A percentile compares a stretch with the other conserved stretches of the same genome.
phyloP scores from a whole-genome alignment of 176 grass and related monocot species.

The Themeda triandra region DNA sequence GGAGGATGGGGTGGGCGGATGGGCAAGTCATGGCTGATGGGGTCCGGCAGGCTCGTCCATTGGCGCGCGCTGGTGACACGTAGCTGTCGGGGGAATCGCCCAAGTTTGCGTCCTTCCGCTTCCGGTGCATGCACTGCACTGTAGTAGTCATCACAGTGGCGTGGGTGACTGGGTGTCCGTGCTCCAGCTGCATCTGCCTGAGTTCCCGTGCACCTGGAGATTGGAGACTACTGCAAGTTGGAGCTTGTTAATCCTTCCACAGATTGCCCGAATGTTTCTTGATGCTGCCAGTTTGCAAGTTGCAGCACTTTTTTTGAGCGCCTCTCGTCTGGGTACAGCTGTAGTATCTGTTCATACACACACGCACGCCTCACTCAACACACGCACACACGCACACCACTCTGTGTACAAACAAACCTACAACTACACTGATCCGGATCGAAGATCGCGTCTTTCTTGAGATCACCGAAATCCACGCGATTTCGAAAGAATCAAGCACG shows the following conservation, averaged over 20 bases:
- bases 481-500: too few relatives aligned
- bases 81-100: neutral
- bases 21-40: neutral
- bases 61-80: constrained; percentile 43
- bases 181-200: too few relatives aligned
- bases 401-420: too few relatives aligned
- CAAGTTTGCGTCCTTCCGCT: neutral
- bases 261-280: neutral
- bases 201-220: neutral
- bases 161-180: neutral
- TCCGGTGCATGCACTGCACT: neutral
- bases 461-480: too few relatives aligned
- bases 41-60: neutral
- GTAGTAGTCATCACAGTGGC: too few relatives aligned
- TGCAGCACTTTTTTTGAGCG: too few relatives aligned
- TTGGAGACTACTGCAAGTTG: neutral
- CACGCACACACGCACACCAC: too few relatives aligned
- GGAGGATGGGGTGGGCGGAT: neutral
- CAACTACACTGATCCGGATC: too few relatives aligned
- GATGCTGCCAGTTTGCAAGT: neutral
- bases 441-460: too few relatives aligned
- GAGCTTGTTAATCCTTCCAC: neutral
- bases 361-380: too few relatives aligned
- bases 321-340: too few relatives aligned
- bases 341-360: too few relatives aligned